Evolutionary conservation across 306 rosid species (phyloP).

Genomic region (Dryas alaskensis): DNA sequence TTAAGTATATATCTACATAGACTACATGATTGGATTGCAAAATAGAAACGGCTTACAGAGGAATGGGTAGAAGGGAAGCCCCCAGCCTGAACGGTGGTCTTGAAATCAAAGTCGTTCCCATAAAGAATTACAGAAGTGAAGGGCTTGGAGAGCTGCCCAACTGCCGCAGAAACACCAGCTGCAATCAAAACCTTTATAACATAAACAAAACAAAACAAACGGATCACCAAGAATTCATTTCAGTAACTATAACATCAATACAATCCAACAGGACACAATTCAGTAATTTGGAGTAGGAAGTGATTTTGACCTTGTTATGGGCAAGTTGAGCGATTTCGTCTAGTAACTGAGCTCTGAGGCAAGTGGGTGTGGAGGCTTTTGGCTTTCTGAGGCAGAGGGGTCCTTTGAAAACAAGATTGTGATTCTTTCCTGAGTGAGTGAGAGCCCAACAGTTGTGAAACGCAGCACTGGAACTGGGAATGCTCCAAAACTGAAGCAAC

Average conservation of each 20-base stretch:
- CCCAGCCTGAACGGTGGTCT: slow-evolving; percentile 59
- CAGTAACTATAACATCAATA: neutral
- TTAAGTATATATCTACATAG: too few species aligned
- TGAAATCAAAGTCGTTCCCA: slow-evolving; percentile 70
- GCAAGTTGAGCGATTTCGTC: slow-evolving; percentile 53
- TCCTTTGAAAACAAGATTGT: slow-evolving; percentile 13
- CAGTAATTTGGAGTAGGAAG: neutral
- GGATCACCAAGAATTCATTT: neutral
- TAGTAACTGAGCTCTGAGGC: slow-evolving; percentile 37
- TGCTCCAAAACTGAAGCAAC: slow-evolving; percentile 39
- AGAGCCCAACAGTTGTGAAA: slow-evolving; percentile 16
- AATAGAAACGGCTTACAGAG: slow-evolving; percentile 51
- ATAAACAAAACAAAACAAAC: slow-evolving; percentile 4
- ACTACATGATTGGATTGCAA: neutral
- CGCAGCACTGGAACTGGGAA: slow-evolving; percentile 20
- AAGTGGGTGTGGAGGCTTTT: slow-evolving; percentile 33
- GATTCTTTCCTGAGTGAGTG: slow-evolving; percentile 13
- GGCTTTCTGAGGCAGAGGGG: slow-evolving; percentile 25
- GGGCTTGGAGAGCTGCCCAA: slow-evolving; percentile 89
- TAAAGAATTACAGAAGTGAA: slow-evolving; percentile 59
- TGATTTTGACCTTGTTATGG: slow-evolving; percentile 64
- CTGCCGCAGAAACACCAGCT: slow-evolving; percentile 57
- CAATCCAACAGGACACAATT: neutral
- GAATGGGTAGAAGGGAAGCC: slow-evolving; percentile 96
- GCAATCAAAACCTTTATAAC: slow-evolving; percentile 62